Percentiles rank a stretch among this genome's conserved stretches.
Evolutionary conservation across 2,329 filamentous ascomycete species (phyloP).

Genomic region (Hansfordia pulvinata): DNA sequence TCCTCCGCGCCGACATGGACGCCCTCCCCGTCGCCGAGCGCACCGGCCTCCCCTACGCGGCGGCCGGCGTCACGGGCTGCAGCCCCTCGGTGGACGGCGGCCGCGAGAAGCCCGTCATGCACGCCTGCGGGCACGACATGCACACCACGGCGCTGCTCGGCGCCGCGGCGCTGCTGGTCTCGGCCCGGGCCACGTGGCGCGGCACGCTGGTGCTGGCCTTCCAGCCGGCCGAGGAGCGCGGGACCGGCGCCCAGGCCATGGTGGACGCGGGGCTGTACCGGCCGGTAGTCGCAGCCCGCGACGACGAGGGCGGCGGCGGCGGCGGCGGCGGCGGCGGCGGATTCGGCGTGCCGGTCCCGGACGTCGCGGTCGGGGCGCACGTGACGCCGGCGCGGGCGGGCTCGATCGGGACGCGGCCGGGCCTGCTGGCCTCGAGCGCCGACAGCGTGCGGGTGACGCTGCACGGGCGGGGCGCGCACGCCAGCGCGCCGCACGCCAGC

Average conservation of each 20-base stretch:
- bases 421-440: slow-evolving; percentile 10
- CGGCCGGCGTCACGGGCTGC: slow-evolving; percentile 23
- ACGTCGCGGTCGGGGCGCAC: slow-evolving; percentile 22
- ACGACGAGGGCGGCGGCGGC: too few relatives aligned
- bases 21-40: slow-evolving; percentile 31
- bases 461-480: slow-evolving; percentile 27
- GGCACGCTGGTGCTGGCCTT: slow-evolving; percentile 53
- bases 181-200: slow-evolving; percentile 32
- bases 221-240: slow-evolving; percentile 55
- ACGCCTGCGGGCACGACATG: slow-evolving; percentile 56
- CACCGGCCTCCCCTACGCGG: slow-evolving; percentile 32
- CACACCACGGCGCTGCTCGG: slow-evolving; percentile 47
- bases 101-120: slow-evolving; percentile 43
- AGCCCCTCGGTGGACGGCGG: slow-evolving; percentile 21
- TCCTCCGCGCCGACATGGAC: slow-evolving; percentile 34
- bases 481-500: slow-evolving; percentile 22
- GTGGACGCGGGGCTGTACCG: slow-evolving; percentile 21
- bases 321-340: too few relatives aligned
- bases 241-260: slow-evolving; percentile 37
- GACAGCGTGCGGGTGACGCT: slow-evolving; percentile 17
- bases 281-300: too few relatives aligned
- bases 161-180: slow-evolving; percentile 33
- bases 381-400: slow-evolving; percentile 18
- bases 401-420: slow-evolving; percentile 11
- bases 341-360: slow-evolving; percentile 15